Base-by-base conservation (phyloP, 805 yeast genomes). In the Blastobotrys chiropterorum region DNA sequence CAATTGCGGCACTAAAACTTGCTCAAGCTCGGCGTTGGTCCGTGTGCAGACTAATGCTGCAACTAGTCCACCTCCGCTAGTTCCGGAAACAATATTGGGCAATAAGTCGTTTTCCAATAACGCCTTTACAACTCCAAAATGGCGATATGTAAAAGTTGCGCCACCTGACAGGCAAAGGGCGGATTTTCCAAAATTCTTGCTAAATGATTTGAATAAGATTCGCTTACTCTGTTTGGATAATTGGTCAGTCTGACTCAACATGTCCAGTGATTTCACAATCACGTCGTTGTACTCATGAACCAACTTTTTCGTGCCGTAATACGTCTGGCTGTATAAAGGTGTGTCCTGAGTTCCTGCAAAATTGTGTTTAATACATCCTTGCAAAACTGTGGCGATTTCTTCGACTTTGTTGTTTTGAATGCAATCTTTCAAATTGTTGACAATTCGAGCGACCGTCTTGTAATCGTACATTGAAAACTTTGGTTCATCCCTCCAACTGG, bases 301-400 rank as follows among this genome's bases (percentile, higher is more conserved):
- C 20, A 83, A 63, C 6, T 70, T 61, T 62, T 86, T 86, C 0
- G 95, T 84, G 8, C 94, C 94, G 61, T 79, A 84, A 64, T 85
- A 83, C 45, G 86, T 72, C 65, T 85, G 90, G 2, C 88, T 81
- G 61, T 85, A 86, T 21, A 86, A 70, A 51, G 78, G 74, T 34
- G 86, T 78, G 60, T 85, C 84, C 63, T 85, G 92, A 2, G 81
- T 81, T 1, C 94, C 94, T 2, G 89, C 90, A 69, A 85, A 86
- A 61, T 86, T 86, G 48, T 80, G 74, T 62, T 83, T 83, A 21
- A 86, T 65, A 59, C 90, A 85, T 2, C 81, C 81, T 56, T 83
- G 88, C 34, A 86, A 66, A 5, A 82, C 67, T 11, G 77, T 64
- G 69, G 80, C 71, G 31, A 85, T 62, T 46, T 79, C 82, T 16